phyloP scores from a whole-genome alignment of 257 asterid genomes.

The Penstemon davidsonii region DNA sequence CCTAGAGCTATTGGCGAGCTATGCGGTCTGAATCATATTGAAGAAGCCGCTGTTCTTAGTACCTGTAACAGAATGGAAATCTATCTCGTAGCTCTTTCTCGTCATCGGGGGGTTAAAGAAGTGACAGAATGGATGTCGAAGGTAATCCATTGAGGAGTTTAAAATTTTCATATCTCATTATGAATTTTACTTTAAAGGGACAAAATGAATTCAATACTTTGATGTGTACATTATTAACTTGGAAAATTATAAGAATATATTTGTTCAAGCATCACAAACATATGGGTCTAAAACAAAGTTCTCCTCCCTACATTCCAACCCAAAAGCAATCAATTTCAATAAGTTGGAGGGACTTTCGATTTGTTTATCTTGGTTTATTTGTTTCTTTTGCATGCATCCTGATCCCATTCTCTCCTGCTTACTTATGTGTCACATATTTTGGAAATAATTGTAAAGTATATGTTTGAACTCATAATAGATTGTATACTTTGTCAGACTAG shows the following conservation, averaged over 20 bases:
- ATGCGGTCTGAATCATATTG: conserved; percentile 82
- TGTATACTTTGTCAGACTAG: conserved; percentile 61
- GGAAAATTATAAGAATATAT: background rate
- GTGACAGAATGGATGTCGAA: conserved; percentile 98
- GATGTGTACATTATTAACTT: background rate
- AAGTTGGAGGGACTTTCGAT: background rate
- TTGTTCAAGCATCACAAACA: background rate
- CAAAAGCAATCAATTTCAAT: background rate
- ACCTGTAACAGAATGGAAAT: conserved; percentile 96
- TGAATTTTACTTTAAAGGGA: background rate
- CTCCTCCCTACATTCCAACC: background rate
- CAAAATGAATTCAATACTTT: background rate
- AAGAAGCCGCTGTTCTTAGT: conserved; percentile 97
- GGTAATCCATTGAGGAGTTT: conserved; percentile 40
- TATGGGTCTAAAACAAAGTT: too few species aligned
- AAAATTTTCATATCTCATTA: background rate
- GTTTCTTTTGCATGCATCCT: background rate
- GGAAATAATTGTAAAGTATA: background rate
- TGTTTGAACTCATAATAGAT: conserved; percentile 21
- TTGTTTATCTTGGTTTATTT: background rate
- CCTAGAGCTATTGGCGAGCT: conserved; percentile 84
- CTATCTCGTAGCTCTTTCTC: conserved; percentile 89
- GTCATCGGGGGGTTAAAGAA: conserved; percentile 92
- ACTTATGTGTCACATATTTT: background rate
- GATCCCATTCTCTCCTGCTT: background rate